Base-by-base conservation (phyloP, 768 basidiomycete species). In the Rhizopogon vulgaris region DNA sequence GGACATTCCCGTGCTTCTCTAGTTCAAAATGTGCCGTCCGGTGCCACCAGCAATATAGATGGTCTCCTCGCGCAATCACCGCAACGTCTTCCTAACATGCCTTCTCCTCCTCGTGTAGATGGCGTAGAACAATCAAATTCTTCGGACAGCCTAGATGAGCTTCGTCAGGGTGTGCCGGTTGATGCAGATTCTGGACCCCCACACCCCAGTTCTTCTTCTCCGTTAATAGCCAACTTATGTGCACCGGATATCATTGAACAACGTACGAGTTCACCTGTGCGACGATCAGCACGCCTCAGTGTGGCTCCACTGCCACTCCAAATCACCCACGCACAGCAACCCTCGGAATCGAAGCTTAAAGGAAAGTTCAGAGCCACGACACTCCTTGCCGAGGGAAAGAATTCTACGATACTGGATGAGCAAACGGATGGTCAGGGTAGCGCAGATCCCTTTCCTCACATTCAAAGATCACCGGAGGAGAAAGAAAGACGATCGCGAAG, bases 201-300 rank as follows among this genome's bases (percentile, higher is more conserved):
- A 36, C 22, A n/a, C 34, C 18, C n/a, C 27, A 18, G 11, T 48
- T 27, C 49, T 32, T 24, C 22, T 49, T 27, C 51, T 34, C 43
- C 43, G 48, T 60, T 17, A 22, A 38, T 11, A 22, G 36, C 50
- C 22, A 51, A 53, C 11, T 51, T 55, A 14, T 34, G 8, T n/a
- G 34, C 47, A 48, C 6, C 10, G 17, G 41, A 39, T 30, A 10
- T 14, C 9, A 42, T 41, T 42, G 38, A 49, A 17, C 40, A 32
- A 37, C 8, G 12, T 49, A 14, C 48, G 6, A 45, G 1, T 22
- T 68, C 65, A 15, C 71, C 72, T 18, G 52, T 70, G 17, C 66
- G 72, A 49, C 63, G 68, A 43, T 74, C 74, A 51, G 71, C 71
- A 25, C 67, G 69, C 39, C 68, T 67, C 36, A 75, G 73, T 55